phyloP scores from a whole-genome alignment of 2,329 filamentous ascomycete genomes.

The Chaetomiaceae sp. region DNA sequence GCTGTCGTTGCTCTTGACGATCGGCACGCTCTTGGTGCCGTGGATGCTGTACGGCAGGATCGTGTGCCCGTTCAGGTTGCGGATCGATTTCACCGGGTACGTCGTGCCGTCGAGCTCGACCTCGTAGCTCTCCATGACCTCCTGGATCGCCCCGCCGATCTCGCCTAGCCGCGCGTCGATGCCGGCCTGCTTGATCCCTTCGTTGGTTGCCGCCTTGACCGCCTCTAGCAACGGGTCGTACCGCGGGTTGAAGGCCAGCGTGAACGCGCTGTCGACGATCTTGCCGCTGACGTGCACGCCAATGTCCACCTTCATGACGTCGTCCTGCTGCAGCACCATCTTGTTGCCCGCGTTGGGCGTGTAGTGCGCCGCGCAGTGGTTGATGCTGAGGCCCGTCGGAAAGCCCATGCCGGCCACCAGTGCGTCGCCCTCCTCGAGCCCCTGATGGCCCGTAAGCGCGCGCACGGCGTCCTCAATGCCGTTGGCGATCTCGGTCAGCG shows the following conservation, averaged over 20 bases:
- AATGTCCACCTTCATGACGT: conserved; percentile 80
- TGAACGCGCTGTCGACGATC: conserved; percentile 79
- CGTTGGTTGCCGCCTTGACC: conserved; percentile 73
- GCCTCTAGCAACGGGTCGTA: conserved; percentile 70
- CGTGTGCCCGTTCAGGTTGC: conserved; percentile 83
- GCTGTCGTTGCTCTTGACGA: conserved; percentile 79
- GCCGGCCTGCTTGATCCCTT: conserved; percentile 82
- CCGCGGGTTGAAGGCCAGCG: conserved; percentile 65
- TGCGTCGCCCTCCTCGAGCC: conserved; percentile 69
- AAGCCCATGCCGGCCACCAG: conserved; percentile 75
- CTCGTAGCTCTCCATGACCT: conserved; percentile 91
- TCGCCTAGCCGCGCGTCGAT: conserved; percentile 87
- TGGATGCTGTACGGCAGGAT: conserved; percentile 88
- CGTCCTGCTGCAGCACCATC: conserved; percentile 61
- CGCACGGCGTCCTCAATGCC: conserved; percentile 75
- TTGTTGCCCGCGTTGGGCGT: conserved; percentile 81
- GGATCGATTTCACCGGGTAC: conserved; percentile 76
- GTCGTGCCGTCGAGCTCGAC: conserved; percentile 74
- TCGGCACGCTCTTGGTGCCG: conserved; percentile 87
- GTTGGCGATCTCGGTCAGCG: conserved; percentile 71
- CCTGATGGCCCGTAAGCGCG: conserved; percentile 66
- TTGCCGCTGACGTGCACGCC: conserved; percentile 74
- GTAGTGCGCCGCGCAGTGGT: conserved; percentile 78
- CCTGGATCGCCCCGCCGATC: conserved; percentile 77
- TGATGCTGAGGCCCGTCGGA: conserved; percentile 73